Base-by-base conservation (phyloP, 805 yeast species). In the Monosporozyma unispora region DNA sequence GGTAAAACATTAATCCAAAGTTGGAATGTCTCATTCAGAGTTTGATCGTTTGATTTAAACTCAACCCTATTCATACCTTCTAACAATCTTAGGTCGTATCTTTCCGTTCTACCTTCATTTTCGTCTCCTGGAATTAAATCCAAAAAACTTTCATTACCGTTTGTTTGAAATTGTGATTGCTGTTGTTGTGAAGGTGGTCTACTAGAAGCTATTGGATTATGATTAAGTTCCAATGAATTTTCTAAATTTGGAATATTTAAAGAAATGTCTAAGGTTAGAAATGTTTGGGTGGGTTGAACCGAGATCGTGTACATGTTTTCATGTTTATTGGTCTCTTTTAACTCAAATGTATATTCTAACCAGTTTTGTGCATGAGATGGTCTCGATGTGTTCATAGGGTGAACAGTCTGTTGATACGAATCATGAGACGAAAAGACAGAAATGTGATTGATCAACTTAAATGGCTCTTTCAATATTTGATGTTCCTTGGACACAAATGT, bases 1-100 rank as follows among this genome's bases (percentile, higher is more conserved):
- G 69, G 67, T 22, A 62, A 52, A 7, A 64, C 66, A 44, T 61
- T 62, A 14, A 64, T 55, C 67, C 68, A 65, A 41, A 65, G 58
- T 43, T 58, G 62, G 55, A 63, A 54, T 3, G 40, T 31, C 51
- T 65, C 69, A 18, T 50, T 50, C 2, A 33, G 45, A n/a, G 27
- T 50, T 18, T 50, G 40, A 35, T 55, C 52, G 35, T 31, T 25
- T 52, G 53, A 61, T 41, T 47, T 57, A 44, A 58, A 58, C 35
- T 62, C 63, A n/a, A 63, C 38, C 9, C 38, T 48, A 46, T 65
- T 65, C 22, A 63, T 47, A n/a, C 69, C 69, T 48, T 65, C 69
- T 28, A 50, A 46, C 27, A 65, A 53, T 25, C 61, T 59, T 7
- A 65, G 48, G 37, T 64, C 67, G 46, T 52, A 65, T n/a, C 53